phyloP scores from a whole-genome alignment of 2,329 filamentous ascomycete genomes.

The Reticulascus tulasneorum region DNA sequence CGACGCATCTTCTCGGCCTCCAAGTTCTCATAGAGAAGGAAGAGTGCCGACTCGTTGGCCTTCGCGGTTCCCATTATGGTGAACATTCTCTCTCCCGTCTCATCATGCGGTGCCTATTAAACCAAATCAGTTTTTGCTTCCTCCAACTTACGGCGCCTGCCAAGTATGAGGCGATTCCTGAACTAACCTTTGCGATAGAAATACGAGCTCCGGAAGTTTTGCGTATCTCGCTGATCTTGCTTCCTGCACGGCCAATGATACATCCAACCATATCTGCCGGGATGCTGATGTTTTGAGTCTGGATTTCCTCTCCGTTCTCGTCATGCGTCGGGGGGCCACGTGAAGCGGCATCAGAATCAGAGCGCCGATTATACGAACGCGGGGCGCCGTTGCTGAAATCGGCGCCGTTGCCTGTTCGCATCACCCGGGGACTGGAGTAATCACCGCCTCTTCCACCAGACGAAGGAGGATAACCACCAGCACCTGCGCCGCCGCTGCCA shows the following conservation, averaged over 20 bases:
- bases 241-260: slow-evolving; percentile 92
- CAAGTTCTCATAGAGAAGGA: slow-evolving; percentile 96
- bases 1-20: slow-evolving; percentile 99
- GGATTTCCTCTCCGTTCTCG: slow-evolving; percentile 95
- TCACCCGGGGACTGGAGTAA: slow-evolving; percentile 67
- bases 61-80: slow-evolving; percentile 95
- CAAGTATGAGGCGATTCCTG: too few species aligned
- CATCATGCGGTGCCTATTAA: slow-evolving; percentile 77
- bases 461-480: slow-evolving; percentile 30
- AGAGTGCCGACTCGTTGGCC: slow-evolving; percentile 93
- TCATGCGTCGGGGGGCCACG: slow-evolving; percentile 85
- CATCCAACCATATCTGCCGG: slow-evolving; percentile 99
- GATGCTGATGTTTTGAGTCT: slow-evolving; percentile 99
- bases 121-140: too few species aligned
- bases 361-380: slow-evolving; percentile 71
- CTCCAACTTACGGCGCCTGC: too few species aligned
- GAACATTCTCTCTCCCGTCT: slow-evolving; percentile 98
- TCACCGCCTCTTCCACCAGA: slow-evolving; percentile 43
- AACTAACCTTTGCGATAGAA: slow-evolving; percentile 81
- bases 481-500: too few species aligned
- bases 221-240: slow-evolving; percentile 98
- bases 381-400: slow-evolving; percentile 86
- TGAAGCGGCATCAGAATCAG: slow-evolving; percentile 74
- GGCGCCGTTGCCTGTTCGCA: slow-evolving; percentile 93
- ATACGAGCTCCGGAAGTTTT: slow-evolving; percentile 95